These are phyloP conservation scores for Pleurotus tuber-regium DNA, from an alignment of 768 basidiomycete species.

Conservation along the genomic window DNA sequence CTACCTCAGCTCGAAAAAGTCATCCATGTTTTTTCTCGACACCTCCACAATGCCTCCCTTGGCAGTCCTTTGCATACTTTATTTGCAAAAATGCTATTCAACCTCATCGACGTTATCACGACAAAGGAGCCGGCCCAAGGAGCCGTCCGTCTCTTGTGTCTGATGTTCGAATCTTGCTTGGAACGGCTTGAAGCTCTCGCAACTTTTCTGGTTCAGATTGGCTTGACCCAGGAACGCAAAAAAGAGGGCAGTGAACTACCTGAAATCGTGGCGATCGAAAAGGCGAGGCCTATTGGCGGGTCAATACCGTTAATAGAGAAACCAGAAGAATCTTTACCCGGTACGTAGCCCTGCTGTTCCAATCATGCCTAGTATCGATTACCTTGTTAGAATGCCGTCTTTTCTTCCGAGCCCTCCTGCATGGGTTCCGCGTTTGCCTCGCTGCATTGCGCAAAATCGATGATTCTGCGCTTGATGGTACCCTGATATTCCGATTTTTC, in stretches of 20 bases:
- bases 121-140: constrained; percentile 70
- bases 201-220: constrained; percentile 55
- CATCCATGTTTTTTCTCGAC: constrained; percentile 80
- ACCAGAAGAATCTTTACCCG: constrained; percentile 77
- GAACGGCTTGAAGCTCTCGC: constrained; percentile 84
- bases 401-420: constrained; percentile 84
- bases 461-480: constrained; percentile 77
- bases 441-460: constrained; percentile 76
- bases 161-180: constrained; percentile 80
- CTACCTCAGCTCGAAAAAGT: constrained; percentile 73
- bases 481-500: constrained; percentile 85
- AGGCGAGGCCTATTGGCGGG: constrained; percentile 76
- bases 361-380: too few species aligned
- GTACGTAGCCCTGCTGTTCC: constrained; percentile 37
- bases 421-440: constrained; percentile 82
- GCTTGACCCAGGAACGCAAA: constrained; percentile 41
- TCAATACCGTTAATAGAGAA: constrained; percentile 79
- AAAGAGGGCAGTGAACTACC: constrained; percentile 42
- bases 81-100: constrained; percentile 91
- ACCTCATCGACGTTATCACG: constrained; percentile 79
- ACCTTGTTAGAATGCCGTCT: constrained; percentile 68
- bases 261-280: constrained; percentile 76
- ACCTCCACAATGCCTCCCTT: constrained; percentile 86
- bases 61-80: constrained; percentile 81
- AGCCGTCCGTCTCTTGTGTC: constrained; percentile 64